Evolutionary conservation across 208 protist genomes (phyloP), one percentile per base, ranked within the genome.

Genomic region (Strigomonas galati): DNA sequence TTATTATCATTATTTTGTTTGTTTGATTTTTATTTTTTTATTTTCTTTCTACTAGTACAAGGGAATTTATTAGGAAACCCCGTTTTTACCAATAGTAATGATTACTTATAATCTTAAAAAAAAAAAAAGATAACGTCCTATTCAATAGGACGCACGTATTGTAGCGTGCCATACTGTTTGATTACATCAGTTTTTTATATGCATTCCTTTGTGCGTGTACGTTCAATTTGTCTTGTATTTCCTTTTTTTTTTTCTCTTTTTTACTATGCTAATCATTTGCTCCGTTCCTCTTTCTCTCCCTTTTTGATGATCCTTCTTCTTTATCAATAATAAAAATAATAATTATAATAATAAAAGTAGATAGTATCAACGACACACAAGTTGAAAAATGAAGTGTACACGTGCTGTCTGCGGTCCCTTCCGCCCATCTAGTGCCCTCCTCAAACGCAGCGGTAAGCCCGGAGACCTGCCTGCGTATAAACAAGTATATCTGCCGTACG

Each of bases 401-500:
- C 35, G 35, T 40, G 35, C 10, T 57, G 7, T 26, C 65, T 52
- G 10, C 48, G 21, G 26, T 23, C 28, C 27, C 27, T 63, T 56
- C 51, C 43, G 59, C 26, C 23, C 53, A 51, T 78, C 82, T 4
- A 23, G 57, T 28, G n/a, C 74, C 12, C 52, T 80, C 14, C 67
- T 70, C 23, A 95, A 95, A 77, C 76, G 85, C 24, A 82, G 76
- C 57, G 90, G 90, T 30, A 95, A 95, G 64, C 90, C 90, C 0
- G 56, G 73, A 7, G 85, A 93, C 21, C 59, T 85, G 0, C 87
- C 84, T 0, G 86, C 81, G 43, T 95, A 95, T 81, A 95, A 93
- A 60, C 87, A 95, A 58, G 90, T 71, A 5, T 95, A 95, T 65
- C 65, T 95, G 26, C 90, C 90, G 7, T 95, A 95, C 61, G 90